Base-by-base conservation (phyloP, 2,329 filamentous ascomycete species). In the Neospermospora avenae region DNA sequence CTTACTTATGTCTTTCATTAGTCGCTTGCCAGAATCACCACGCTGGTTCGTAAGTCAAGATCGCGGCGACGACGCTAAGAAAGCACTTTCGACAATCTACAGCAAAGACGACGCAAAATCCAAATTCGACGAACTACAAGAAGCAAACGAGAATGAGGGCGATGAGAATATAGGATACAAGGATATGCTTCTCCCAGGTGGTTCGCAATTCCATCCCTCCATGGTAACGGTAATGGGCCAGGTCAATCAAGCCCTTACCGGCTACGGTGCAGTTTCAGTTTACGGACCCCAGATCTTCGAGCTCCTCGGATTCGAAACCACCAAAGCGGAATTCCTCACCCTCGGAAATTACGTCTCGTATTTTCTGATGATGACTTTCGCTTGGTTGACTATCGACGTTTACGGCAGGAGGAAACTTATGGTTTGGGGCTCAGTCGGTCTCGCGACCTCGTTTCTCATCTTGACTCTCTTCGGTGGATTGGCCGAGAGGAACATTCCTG, bases 201-300 rank as follows among this genome's bases (percentile, higher is more conserved):
- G 82, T 42, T 72, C 75, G 10, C 83, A 85, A 62, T 86, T 84
- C 65, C 84, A 86, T 64, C 82, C 84, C 0, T 85, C 81, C 1
- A 76, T 85, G 66, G 74, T 87, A 24, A 84, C 82, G 0, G 75
- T 86, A 51, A 86, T 86, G 83, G 82, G 83, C 0, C 83, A 87
- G 69, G 71, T 86, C 65, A 85, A 85, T 65, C 84, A 86, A 69
- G 81, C 81, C 1, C 71, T 84, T 54, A 83, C 81, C 0, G 80
- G 81, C 8, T 84, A 84, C 57, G 82, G 82, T 2, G 84, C 84
- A 0, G 81, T 87, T 2, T 83, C 79, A 18, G 83, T 86, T 2
- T 86, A 86, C 60, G 84, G 84, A 0, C 83, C 83, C 2, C 84
- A 86, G 64, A 86, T 86, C 56, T 86, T 86, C 69, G 78, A 84